These are phyloP conservation scores for Aspergillus egyptiacus DNA, from an alignment of 495 filamentous ascomycete genomes.

Conservation along the genomic window DNA sequence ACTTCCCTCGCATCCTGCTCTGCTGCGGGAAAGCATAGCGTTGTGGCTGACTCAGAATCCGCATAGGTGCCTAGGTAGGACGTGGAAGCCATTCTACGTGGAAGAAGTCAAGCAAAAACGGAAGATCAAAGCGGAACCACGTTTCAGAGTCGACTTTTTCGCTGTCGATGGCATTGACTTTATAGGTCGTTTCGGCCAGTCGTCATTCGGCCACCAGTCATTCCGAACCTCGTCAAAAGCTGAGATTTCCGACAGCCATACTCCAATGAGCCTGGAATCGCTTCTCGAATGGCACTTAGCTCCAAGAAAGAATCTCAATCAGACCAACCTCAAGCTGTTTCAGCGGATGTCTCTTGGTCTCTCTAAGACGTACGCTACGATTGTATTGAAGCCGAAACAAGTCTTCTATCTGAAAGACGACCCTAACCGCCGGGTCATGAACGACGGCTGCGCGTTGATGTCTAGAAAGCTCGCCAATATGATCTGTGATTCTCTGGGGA, in stretches of 20 bases:
- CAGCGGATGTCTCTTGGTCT: constrained; percentile 39
- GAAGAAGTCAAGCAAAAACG: constrained; percentile 38
- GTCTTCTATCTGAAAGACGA: constrained; percentile 32
- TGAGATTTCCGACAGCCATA: constrained; percentile 23
- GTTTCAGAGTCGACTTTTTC: constrained; percentile 48
- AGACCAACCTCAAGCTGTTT: constrained; percentile 49
- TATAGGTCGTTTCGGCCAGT: background rate
- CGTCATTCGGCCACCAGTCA: constrained; percentile 3
- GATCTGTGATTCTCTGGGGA: constrained; percentile 53
- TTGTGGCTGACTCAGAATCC: constrained; percentile 39
- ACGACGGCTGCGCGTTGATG: constrained; percentile 73
- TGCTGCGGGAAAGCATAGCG: constrained; percentile 32
- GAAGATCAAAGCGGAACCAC: constrained; percentile 24
- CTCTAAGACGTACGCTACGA: constrained; percentile 44
- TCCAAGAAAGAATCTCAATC: constrained; percentile 29
- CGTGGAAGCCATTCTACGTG: constrained; percentile 44
- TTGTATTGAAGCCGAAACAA: constrained; percentile 38
- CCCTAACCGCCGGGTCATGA: constrained; percentile 54
- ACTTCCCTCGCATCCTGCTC: constrained; percentile 16
- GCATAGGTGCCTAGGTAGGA: constrained; percentile 39
- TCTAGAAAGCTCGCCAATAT: constrained; percentile 56
- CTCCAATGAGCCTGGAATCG: constrained; percentile 33
- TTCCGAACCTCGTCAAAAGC: constrained; percentile 19
- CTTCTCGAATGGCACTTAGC: constrained; percentile 52
- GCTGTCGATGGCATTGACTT: constrained; percentile 47